Base-by-base conservation (phyloP, 495 filamentous ascomycete species). In the Penicillium paxilli region DNA sequence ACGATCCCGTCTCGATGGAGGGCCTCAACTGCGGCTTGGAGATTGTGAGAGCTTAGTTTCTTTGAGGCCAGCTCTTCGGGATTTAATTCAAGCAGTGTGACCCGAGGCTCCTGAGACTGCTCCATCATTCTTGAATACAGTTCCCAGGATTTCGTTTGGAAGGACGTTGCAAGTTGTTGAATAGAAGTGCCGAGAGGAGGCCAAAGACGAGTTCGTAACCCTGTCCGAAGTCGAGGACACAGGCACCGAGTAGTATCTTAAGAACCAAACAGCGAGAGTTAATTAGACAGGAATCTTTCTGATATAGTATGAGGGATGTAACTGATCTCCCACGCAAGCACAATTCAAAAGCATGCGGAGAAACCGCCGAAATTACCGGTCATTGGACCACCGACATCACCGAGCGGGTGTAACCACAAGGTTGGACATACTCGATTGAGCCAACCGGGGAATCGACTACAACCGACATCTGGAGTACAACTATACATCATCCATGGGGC, bases 1-100 rank as follows among this genome's bases (percentile, higher is more conserved):
- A 83, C 71, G 9, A 83, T 61, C 23, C 81, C 81, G 48, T 83
- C 81, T 17, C 66, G 54, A 49, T 82, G 76, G 7, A 84, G 58
- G 19, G 70, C 68, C 49, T 73, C 69, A 17, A 78, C 61, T 7
- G 77, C 73, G 20, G 64, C 66, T 64, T 83, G 76, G n/a, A 83
- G 65, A 52, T 79, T 80, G 30, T 72, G 68, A 3, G 71, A 60
- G 26, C 40, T 48, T 8, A 78, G 57, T 44, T 52, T 48, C 38
- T 58, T 48, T 20, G 44, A 54, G n/a, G 47, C n/a, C n/a, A 62
- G 54, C 24, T 67, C 64, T 1, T 51, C 10, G 10, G 54, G 44
- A 4, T 44, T 56, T 16, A 63, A 54, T 17, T 65, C 47, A 45
- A 64, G 49, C 25, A 50, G 32, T 5, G 46, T 60, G 38, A 64